These are phyloP conservation scores for Podaxis mareebaensis DNA, from an alignment of 768 basidiomycete species.

Conservation along the genomic window DNA sequence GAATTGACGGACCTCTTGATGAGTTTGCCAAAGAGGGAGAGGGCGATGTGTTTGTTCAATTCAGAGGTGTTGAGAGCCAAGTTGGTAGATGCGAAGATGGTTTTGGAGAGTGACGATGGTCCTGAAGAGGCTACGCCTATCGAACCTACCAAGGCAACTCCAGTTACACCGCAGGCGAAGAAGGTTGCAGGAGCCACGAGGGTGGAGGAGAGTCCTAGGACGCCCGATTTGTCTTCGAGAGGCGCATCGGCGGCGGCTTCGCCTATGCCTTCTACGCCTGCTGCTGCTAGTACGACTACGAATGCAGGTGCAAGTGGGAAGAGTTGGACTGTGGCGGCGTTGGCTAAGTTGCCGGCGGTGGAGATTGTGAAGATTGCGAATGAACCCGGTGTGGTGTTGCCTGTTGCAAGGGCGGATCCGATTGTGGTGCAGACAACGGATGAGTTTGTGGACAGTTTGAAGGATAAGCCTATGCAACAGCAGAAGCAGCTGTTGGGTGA, in stretches of 20 bases:
- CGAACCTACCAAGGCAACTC: slow-evolving; percentile 21
- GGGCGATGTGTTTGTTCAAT: slow-evolving; percentile 91
- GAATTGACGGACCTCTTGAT: slow-evolving; percentile 81
- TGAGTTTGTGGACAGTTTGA: slow-evolving; percentile 65
- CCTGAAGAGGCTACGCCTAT: slow-evolving; percentile 39
- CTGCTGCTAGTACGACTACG: slow-evolving; percentile 26
- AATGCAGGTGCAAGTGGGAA: slow-evolving; percentile 12
- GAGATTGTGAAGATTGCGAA: slow-evolving; percentile 73
- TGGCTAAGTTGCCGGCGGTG: slow-evolving; percentile 72
- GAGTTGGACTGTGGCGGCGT: slow-evolving; percentile 64
- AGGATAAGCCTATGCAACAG: slow-evolving; percentile 51
- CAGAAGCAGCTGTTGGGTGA: slow-evolving; percentile 85
- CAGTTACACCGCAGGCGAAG: slow-evolving; percentile 68
- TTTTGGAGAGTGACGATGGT: slow-evolving; percentile 73
- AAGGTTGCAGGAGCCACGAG: slow-evolving; percentile 38
- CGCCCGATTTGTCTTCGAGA: slow-evolving; percentile 75
- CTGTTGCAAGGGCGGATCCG: slow-evolving; percentile 70
- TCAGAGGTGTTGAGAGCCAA: slow-evolving; percentile 75
- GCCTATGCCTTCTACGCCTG: slow-evolving; percentile 65
- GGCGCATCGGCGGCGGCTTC: slow-evolving; percentile 74
- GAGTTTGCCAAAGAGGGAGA: slow-evolving; percentile 85
- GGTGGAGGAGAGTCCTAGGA: slow-evolving; percentile 58
- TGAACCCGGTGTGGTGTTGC: slow-evolving; percentile 50
- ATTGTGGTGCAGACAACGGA: slow-evolving; percentile 69
- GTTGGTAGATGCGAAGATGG: slow-evolving; percentile 77